Evolutionary conservation across 2,329 filamentous ascomycete genomes (phyloP).

Genomic region (Ophiostoma ulmi): DNA sequence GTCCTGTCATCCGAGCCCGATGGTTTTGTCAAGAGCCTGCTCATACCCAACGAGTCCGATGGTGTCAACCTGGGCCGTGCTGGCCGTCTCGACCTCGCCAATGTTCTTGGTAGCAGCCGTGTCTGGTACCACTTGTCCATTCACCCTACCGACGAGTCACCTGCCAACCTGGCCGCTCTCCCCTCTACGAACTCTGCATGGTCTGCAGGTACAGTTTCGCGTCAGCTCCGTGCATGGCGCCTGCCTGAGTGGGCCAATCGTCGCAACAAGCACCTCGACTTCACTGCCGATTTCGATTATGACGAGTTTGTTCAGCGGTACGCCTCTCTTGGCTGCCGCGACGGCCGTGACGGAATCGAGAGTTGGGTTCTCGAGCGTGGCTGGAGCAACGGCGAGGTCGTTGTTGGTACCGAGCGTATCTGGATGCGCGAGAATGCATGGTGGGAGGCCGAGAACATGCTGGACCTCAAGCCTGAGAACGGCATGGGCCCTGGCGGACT

Average conservation of each 20-base stretch:
- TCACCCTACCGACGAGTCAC: constrained; percentile 84
- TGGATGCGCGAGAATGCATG: constrained; percentile 93
- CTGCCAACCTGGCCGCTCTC: constrained; percentile 66
- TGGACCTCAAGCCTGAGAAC: constrained; percentile 70
- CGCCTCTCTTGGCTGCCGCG: constrained; percentile 73
- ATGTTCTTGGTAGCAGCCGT: constrained; percentile 73
- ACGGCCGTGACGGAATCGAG: constrained; percentile 87
- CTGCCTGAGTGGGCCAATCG: constrained; percentile 95
- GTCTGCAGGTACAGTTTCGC: constrained; percentile 89
- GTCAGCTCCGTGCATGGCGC: constrained; percentile 88
- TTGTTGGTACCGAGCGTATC: constrained; percentile 82
- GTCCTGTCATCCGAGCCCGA: constrained; percentile 75
- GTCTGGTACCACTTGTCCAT: constrained; percentile 92
- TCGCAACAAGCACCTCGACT: constrained; percentile 84
- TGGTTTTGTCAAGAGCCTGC: constrained; percentile 72
- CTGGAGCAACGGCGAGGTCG: constrained; percentile 96
- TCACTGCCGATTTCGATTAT: constrained; percentile 91
- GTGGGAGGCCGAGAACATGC: constrained; percentile 97
- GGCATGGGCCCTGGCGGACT: constrained; percentile 31
- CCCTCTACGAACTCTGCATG: constrained; percentile 73
- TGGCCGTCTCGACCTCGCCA: constrained; percentile 72
- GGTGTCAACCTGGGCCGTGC: constrained; percentile 75
- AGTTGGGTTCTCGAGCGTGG: constrained; percentile 91
- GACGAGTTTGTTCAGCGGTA: constrained; percentile 89
- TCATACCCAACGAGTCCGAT: constrained; percentile 72